Conservation (phyloP, 2,329 filamentous ascomycete genomes). For the Aschersonia sp. region DNA sequence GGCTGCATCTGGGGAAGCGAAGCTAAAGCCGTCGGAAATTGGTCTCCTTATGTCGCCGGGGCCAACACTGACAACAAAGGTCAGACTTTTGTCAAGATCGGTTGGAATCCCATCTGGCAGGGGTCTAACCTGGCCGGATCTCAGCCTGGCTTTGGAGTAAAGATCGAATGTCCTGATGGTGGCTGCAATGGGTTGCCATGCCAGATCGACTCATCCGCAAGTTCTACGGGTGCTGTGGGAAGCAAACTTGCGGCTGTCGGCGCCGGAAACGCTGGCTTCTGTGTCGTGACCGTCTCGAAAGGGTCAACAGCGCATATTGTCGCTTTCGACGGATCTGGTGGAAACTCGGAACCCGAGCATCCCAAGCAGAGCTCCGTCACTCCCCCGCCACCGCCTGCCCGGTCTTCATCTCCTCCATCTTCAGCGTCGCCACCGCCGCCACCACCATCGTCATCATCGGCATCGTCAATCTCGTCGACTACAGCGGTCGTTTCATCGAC, state of each 20-base stretch:
- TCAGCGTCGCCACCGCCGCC: conserved; percentile 1
- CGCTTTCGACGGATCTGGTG: conserved; percentile 35
- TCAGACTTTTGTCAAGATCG: conserved; percentile 60
- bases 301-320: conserved; percentile 55
- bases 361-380: not conserved
- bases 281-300: conserved; percentile 60
- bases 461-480: conserved; percentile 3
- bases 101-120: conserved; percentile 64
- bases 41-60: conserved; percentile 63
- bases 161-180: conserved; percentile 52
- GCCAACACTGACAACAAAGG: conserved; percentile 54
- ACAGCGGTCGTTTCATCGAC: not conserved
- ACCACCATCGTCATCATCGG: conserved; percentile 6
- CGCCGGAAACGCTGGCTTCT: conserved; percentile 57
- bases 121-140: conserved; percentile 35
- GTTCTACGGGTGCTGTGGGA: conserved; percentile 38
- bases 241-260: conserved; percentile 41
- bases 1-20: conserved; percentile 61
- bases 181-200: conserved; percentile 64
- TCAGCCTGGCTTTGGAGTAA: conserved; percentile 52
- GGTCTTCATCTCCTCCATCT: conserved; percentile 3
- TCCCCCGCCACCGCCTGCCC: not conserved
- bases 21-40: conserved; percentile 54
- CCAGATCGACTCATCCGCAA: conserved; percentile 47
- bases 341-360: conserved; percentile 11